These are phyloP conservation scores for Cordyceps tenuipes DNA, from an alignment of 2,329 filamentous ascomycete species.

Conservation along the genomic window DNA sequence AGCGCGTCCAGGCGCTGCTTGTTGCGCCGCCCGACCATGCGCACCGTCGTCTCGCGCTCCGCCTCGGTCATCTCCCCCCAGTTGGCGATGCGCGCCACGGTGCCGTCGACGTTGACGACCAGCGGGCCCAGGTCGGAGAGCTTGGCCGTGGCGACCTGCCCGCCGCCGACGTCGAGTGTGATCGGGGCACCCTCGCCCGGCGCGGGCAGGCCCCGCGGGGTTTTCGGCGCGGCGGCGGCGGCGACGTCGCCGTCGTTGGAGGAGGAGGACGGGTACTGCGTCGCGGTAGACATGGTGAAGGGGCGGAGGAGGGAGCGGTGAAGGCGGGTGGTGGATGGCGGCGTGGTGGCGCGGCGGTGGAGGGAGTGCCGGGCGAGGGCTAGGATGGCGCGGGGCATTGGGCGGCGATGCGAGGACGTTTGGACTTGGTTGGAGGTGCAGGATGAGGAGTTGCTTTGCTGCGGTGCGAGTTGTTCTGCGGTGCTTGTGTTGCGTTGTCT, in stretches of 20 bases:
- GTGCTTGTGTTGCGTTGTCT: background rate
- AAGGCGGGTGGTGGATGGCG: background rate
- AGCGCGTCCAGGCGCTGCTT: slow-evolving; percentile 50
- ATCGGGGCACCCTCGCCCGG: slow-evolving; percentile 16
- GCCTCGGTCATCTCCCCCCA: slow-evolving; percentile 64
- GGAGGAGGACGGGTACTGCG: background rate
- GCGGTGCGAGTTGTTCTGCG: background rate
- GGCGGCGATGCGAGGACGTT: background rate
- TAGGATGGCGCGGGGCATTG: slow-evolving; percentile 4
- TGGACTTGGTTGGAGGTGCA: background rate
- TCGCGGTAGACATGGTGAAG: slow-evolving; percentile 1
- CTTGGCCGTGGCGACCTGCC: slow-evolving; percentile 35
- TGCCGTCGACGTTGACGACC: slow-evolving; percentile 66
- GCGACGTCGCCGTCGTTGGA: background rate
- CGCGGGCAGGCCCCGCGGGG: slow-evolving; percentile 19
- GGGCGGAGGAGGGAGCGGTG: background rate
- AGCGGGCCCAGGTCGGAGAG: slow-evolving; percentile 65
- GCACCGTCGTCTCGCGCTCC: slow-evolving; percentile 58
- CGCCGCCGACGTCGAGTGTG: slow-evolving; percentile 26
- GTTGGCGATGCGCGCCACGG: slow-evolving; percentile 61
- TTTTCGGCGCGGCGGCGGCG: background rate
- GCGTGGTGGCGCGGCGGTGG: background rate
- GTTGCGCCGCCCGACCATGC: slow-evolving; percentile 61
- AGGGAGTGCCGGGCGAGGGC: slow-evolving; percentile 1
- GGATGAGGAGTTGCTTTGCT: background rate